These are phyloP conservation scores for Ustulina deusta DNA, from an alignment of 2,329 filamentous ascomycete genomes.

Conservation along the genomic window DNA sequence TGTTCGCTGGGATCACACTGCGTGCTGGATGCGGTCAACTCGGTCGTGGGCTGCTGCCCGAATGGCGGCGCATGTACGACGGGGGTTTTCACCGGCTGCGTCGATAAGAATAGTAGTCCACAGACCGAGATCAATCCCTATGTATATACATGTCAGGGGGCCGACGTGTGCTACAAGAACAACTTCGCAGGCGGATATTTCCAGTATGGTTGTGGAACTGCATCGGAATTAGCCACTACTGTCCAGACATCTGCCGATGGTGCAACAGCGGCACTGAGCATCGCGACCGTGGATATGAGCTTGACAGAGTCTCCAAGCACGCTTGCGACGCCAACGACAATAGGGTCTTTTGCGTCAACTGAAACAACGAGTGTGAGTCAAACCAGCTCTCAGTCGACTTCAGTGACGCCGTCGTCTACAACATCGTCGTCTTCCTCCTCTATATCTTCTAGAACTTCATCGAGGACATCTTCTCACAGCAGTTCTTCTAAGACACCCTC, in stretches of 20 bases:
- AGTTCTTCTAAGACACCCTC: constrained; percentile 37
- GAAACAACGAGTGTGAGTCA: constrained; percentile 42
- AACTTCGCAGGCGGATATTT: constrained; percentile 66
- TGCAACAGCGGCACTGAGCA: constrained; percentile 51
- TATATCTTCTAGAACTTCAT: constrained; percentile 27
- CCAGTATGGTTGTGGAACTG: constrained; percentile 68
- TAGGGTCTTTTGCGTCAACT: constrained; percentile 51
- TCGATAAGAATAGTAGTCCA: constrained; percentile 63
- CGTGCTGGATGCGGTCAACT: constrained; percentile 62
- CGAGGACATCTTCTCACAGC: constrained; percentile 27
- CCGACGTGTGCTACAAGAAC: constrained; percentile 67
- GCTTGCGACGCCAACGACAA: constrained; percentile 57
- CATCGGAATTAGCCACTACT: constrained; percentile 60
- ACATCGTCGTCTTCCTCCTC: constrained; percentile 10
- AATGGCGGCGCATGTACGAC: constrained; percentile 63
- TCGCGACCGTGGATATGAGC: constrained; percentile 56
- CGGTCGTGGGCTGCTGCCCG: constrained; percentile 68
- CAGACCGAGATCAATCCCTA: constrained; percentile 67
- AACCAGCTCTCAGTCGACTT: constrained; percentile 35
- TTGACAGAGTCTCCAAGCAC: constrained; percentile 56
- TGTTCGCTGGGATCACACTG: constrained; percentile 70
- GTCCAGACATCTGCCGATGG: constrained; percentile 63
- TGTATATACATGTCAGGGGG: constrained; percentile 65
- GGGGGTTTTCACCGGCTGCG: constrained; percentile 69
- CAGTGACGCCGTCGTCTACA: constrained; percentile 18